These are phyloP conservation scores for Alternaria panax DNA, from an alignment of 2,329 filamentous ascomycete species.

Conservation along the genomic window DNA sequence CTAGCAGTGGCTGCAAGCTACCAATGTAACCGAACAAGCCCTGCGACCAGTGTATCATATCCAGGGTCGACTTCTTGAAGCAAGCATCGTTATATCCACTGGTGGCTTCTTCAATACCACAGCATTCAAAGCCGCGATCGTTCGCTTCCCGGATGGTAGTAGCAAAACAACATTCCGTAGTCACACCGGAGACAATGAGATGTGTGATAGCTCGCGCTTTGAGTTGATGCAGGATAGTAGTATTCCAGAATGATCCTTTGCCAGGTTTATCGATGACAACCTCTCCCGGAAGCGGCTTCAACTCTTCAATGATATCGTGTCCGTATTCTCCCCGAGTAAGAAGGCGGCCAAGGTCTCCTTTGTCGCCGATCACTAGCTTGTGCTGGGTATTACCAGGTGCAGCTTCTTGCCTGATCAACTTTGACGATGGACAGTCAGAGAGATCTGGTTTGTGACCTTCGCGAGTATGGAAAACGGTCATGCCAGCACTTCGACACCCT, in stretches of 20 bases:
- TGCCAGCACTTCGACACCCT: conserved; percentile 52
- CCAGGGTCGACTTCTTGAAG: conserved; percentile 58
- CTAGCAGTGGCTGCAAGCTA: conserved; percentile 53
- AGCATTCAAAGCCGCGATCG: conserved; percentile 68
- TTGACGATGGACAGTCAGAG: conserved; percentile 61
- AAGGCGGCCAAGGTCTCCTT: conserved; percentile 61
- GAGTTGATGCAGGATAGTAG: conserved; percentile 60
- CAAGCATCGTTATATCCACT: conserved; percentile 57
- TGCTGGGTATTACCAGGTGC: conserved; percentile 56
- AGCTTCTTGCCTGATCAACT: conserved; percentile 58
- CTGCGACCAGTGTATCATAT: conserved; percentile 60
- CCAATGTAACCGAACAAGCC: conserved; percentile 61
- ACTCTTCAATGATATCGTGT: conserved; percentile 63
- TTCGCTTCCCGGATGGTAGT: conserved; percentile 65
- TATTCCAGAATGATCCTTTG: conserved; percentile 67
- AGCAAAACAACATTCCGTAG: conserved; percentile 66
- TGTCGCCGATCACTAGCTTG: conserved; percentile 60
- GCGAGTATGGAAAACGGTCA: conserved; percentile 59
- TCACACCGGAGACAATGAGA: conserved; percentile 65
- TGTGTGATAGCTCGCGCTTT: conserved; percentile 65
- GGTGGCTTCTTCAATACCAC: conserved; percentile 55
- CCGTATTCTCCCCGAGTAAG: conserved; percentile 63
- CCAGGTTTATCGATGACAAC: conserved; percentile 66
- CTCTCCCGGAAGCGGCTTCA: conserved; percentile 60
- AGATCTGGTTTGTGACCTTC: conserved; percentile 61